These are phyloP conservation scores for Cucurbita pepo DNA, from an alignment of 306 rosid genomes.

Conservation along the genomic window DNA sequence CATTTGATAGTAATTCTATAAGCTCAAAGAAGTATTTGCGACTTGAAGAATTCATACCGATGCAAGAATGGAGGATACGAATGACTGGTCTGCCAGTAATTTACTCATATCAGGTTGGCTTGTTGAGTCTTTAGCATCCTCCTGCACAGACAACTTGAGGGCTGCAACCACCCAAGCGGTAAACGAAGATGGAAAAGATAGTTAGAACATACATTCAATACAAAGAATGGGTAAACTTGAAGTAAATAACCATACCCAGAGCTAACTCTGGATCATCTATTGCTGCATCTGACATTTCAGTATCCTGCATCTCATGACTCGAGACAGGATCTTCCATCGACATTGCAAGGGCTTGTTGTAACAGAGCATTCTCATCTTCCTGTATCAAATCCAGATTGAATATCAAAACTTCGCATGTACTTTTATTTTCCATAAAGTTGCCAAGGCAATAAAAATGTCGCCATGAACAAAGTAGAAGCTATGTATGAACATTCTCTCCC, in stretches of 20 bases:
- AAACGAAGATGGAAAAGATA: not conserved
- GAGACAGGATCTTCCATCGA: slow-evolving; percentile 82
- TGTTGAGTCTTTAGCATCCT: slow-evolving; percentile 41
- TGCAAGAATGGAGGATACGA: slow-evolving; percentile 84
- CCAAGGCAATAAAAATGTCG: not conserved
- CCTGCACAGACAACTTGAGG: slow-evolving; percentile 76
- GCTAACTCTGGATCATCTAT: slow-evolving; percentile 82
- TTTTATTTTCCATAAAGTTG: not conserved
- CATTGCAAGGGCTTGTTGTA: slow-evolving; percentile 99
- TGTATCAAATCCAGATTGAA: slow-evolving; percentile 6
- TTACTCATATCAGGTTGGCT: slow-evolving; percentile 72
- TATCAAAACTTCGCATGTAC: not conserved
- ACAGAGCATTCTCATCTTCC: slow-evolving; percentile 76
- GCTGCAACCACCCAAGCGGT: slow-evolving; percentile 28
- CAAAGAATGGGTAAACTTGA: not conserved
- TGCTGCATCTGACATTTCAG: slow-evolving; percentile 73
- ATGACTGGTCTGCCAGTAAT: slow-evolving; percentile 85
- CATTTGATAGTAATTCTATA: not conserved
- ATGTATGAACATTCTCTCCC: not conserved
- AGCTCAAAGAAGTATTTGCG: not conserved
- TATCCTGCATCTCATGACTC: slow-evolving; percentile 43
- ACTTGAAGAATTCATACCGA: slow-evolving; percentile 35
- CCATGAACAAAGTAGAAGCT: not conserved
- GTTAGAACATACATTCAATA: not conserved
- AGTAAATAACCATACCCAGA: slow-evolving; percentile 38